A percentile compares a stretch with the other conserved stretches of the same genome.
These are phyloP conservation scores for Dothideomycetes sp. DNA, from an alignment of 2,329 filamentous ascomycete species.

Conservation along the genomic window DNA sequence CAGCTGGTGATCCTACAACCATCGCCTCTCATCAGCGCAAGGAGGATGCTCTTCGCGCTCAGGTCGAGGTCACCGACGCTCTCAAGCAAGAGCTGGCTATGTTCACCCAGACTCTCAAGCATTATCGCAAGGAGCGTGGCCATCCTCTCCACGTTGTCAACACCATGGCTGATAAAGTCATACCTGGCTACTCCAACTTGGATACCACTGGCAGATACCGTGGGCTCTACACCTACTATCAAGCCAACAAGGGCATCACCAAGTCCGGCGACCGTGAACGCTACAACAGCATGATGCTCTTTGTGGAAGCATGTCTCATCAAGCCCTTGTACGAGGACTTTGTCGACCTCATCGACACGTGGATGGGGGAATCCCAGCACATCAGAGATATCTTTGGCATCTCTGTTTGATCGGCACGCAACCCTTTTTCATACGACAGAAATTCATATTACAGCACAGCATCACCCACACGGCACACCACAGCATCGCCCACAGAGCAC, in stretches of 20 bases:
- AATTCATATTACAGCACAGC: no score
- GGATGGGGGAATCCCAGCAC: background rate
- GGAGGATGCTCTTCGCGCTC: background rate
- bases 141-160: constrained; percentile 5
- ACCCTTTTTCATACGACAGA: no score
- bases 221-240: constrained; percentile 3
- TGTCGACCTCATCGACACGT: constrained; percentile 8
- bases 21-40: background rate
- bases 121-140: constrained; percentile 11
- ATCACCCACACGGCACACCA: no score
- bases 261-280: constrained; percentile 7
- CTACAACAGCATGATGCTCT: constrained; percentile 1
- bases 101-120: constrained; percentile 2
- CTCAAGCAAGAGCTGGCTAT: no score
- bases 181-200: constrained; percentile 6
- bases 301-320: constrained; percentile 3
- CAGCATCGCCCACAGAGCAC: no score
- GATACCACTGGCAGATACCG: constrained; percentile 6
- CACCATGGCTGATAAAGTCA: constrained; percentile 3
- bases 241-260: constrained; percentile 8
- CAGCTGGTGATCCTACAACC: no score
- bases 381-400: no score
- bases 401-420: no score
- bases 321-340: constrained; percentile 8
- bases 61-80: no score